A percentile compares a stretch with the other conserved stretches of the same genome.
Evolutionary conservation across 331 rosid genomes (phyloP).

Genomic region (Acacia concinna): DNA sequence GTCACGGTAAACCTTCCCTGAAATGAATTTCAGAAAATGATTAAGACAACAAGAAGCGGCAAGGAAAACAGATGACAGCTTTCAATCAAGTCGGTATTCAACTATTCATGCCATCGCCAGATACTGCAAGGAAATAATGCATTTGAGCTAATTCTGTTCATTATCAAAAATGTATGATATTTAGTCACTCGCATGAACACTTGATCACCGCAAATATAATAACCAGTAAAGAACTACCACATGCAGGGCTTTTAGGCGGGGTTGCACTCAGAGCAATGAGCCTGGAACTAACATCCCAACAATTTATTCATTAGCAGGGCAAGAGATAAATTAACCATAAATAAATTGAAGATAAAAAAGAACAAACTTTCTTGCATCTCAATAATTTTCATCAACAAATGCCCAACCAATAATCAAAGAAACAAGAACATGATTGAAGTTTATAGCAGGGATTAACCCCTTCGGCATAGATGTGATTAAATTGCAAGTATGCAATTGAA

Average conservation of each 20-base stretch:
- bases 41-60: neutral
- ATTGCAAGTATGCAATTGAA: neutral
- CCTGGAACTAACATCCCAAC: neutral
- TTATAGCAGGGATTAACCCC: neutral
- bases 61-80: neutral
- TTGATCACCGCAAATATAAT: neutral
- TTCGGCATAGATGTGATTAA: constrained; percentile 10
- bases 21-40: constrained; percentile 29
- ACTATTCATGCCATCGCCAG: neutral
- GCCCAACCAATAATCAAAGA: neutral
- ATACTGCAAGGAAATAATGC: neutral
- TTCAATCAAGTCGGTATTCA: neutral
- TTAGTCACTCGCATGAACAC: neutral
- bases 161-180: neutral
- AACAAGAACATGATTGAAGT: constrained; percentile 1
- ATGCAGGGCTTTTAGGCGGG: neutral
- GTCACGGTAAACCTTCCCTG: constrained; percentile 87
- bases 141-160: neutral
- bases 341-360: neutral
- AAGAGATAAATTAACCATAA: neutral
- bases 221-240: neutral
- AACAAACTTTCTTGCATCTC: constrained; percentile 5
- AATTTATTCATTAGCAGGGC: neutral
- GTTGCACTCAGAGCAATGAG: neutral
- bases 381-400: neutral